Evolutionary conservation across 1,284 basidiomycete species (phyloP).

Genomic region (Malassezia furfur): DNA sequence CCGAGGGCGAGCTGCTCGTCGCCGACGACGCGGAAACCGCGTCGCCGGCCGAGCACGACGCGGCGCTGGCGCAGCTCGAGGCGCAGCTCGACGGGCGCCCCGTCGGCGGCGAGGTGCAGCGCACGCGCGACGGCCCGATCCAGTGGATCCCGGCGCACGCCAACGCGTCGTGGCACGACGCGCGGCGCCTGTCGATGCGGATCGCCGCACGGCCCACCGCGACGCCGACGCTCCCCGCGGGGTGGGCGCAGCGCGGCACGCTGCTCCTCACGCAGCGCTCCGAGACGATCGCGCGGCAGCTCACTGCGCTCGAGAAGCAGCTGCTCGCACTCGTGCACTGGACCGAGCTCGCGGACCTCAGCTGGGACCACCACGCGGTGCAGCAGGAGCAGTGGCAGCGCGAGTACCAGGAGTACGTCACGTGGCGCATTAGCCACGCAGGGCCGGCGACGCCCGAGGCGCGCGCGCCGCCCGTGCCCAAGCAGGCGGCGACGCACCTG

Average conservation of each 20-base stretch:
- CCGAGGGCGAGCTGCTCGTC: background rate
- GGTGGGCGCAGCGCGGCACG: conserved; percentile 1
- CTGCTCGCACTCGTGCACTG: conserved; percentile 2
- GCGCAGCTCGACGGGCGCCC: background rate
- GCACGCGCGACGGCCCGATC: conserved; percentile 12
- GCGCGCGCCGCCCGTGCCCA: background rate
- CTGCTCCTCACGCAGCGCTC: conserved; percentile 12
- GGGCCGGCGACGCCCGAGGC: background rate
- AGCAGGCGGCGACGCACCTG: conserved; percentile 46
- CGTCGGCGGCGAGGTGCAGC: background rate
- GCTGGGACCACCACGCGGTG: conserved; percentile 16
- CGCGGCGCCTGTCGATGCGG: conserved; percentile 10
- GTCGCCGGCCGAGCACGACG: conserved; percentile 1
- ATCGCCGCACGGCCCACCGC: background rate
- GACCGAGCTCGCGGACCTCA: conserved; percentile 7
- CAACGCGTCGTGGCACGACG: conserved; percentile 10
- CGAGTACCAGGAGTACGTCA: conserved; percentile 17
- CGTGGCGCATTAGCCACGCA: conserved; percentile 5
- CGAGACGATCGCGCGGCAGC: conserved; percentile 11
- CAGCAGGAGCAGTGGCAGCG: conserved; percentile 16
- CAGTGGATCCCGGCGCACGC: conserved; percentile 16
- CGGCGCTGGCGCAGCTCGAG: conserved; percentile 10
- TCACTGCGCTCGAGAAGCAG: conserved; percentile 9
- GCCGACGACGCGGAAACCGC: background rate
- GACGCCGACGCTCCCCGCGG: background rate